Base-by-base conservation (phyloP, 306 rosid species). In the Castanopsis chinensis region DNA sequence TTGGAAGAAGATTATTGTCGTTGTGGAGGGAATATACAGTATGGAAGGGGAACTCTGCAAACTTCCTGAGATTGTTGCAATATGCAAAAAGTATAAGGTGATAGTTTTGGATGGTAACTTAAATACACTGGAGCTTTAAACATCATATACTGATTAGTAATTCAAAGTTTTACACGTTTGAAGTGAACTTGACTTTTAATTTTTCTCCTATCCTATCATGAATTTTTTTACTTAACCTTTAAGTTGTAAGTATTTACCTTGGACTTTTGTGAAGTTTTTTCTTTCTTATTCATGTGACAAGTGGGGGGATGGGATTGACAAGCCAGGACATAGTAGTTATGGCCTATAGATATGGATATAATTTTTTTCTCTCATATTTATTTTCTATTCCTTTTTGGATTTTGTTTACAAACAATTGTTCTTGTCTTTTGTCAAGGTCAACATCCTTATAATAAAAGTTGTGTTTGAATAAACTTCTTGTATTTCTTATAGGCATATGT, bases 31-130 rank as follows among this genome's bases (percentile, higher is more conserved):
- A 55, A 94, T 94, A 78, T 94, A 94, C 80, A 92, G 97, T 67
- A 94, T 94, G 98, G 98, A 94, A 83, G 98, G 98, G 79, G 97
- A 94, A 83, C 92, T 94, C 71, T 92, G 97, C 83, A 88, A 94
- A 78, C 98, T 94, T 86, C 92, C 98, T 57, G 98, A 94, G 88
- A 86, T 94, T 74, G 89, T 94, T 64, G 89, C 94, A 76, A 77
- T 92, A 58, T 94, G 98, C 93, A 94, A 92, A 79, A 92, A 91
- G 74, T 94, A 87, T 52, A 92, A 94, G 91, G 98, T 92, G 21
- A 14, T 18, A 69, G 19, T 27, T 75, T 81, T 81, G 33, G 32
- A 27, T 5, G 37, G 71, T 7, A 7, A 7, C 72, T 78, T 21
- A 61, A 2, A 25, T 63, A 45, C 23, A 25, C 72, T 2, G 23